Conservation (phyloP, 495 filamentous ascomycete species). For the Tuber umbilicatum region DNA sequence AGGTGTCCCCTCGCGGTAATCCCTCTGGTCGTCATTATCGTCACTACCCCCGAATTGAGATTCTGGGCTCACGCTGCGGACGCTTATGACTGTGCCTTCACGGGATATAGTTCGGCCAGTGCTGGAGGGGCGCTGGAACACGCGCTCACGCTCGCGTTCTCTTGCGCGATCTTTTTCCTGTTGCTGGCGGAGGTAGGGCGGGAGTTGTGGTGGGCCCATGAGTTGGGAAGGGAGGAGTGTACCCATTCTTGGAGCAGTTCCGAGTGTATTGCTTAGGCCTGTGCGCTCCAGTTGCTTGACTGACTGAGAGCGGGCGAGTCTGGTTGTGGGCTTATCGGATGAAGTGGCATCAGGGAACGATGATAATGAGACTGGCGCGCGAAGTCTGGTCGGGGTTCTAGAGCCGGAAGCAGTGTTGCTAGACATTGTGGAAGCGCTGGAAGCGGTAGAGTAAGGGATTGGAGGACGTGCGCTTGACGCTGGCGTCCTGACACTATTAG, state of each 20-base stretch:
- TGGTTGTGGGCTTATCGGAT: background rate
- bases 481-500: constrained; percentile 23
- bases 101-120: background rate
- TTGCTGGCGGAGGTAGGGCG: background rate
- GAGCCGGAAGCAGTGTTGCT: background rate
- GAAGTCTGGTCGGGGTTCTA: background rate
- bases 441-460: background rate
- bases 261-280: background rate
- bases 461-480: background rate
- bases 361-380: background rate
- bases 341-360: background rate
- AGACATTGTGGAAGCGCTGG: background rate
- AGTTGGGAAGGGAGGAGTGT: background rate
- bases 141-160: background rate
- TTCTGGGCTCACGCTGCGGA: constrained; percentile 16
- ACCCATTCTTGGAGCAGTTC: constrained; percentile 1
- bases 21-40: background rate
- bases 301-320: background rate
- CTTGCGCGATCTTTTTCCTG: background rate
- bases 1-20: background rate
- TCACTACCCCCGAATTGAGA: background rate
- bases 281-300: background rate
- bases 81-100: constrained; percentile 1
- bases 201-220: background rate
- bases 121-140: background rate